Conservation (phyloP, 129 eudicot species). For the Daucus carota region DNA sequence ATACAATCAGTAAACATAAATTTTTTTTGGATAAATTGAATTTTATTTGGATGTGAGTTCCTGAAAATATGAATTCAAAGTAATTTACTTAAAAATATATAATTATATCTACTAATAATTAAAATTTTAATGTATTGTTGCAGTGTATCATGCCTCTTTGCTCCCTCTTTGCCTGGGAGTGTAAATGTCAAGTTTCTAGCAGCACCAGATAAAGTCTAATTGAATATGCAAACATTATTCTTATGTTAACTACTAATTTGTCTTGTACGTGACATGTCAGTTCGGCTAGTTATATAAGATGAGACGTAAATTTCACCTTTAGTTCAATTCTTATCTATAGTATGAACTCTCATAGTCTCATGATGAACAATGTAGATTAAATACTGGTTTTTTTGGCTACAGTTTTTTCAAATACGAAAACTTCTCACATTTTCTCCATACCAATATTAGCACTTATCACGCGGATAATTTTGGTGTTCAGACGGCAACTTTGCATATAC, state of each 20-base stretch:
- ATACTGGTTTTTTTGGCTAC: not conserved
- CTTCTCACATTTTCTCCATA: not conserved
- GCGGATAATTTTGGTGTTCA: slow-evolving; percentile 1
- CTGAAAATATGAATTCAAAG: too few relatives aligned
- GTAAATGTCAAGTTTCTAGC: too few relatives aligned
- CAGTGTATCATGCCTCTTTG: too few relatives aligned
- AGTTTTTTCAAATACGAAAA: not conserved
- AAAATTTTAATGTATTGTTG: too few relatives aligned
- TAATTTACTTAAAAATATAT: too few relatives aligned
- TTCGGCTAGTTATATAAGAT: not conserved
- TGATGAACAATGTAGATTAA: not conserved
- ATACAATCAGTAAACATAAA: too few relatives aligned
- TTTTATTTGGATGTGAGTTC: too few relatives aligned
- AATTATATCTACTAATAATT: too few relatives aligned
- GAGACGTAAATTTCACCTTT: not conserved
- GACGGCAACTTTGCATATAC: not conserved
- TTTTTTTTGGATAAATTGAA: too few relatives aligned
- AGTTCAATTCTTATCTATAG: not conserved
- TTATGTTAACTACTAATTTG: not conserved
- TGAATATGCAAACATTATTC: too few relatives aligned
- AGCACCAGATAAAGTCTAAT: too few relatives aligned
- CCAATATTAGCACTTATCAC: not conserved
- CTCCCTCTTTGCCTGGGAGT: too few relatives aligned
- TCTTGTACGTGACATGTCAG: not conserved
- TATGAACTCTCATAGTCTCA: not conserved